Conservation (phyloP, 768 basidiomycete species). For the Pleurotus tuber-regium region DNA sequence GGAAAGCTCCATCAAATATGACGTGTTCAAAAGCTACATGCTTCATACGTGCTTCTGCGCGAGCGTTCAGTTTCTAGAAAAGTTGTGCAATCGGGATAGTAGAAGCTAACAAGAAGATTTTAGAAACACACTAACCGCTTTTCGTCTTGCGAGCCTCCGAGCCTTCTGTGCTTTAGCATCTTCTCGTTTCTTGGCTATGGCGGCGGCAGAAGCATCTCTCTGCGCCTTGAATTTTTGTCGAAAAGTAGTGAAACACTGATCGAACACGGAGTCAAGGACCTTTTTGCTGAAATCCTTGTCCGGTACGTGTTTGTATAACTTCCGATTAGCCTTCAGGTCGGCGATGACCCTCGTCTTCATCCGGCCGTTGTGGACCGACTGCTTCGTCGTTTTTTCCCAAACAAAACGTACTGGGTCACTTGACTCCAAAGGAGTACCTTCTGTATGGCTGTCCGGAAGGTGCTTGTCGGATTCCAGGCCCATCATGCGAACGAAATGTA, state of each 20-base stretch:
- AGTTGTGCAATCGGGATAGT: constrained; percentile 9
- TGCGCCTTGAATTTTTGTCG: constrained; percentile 67
- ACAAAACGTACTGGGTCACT: constrained; percentile 70
- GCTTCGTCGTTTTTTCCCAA: constrained; percentile 76
- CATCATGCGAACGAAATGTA: constrained; percentile 63
- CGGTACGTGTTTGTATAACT: constrained; percentile 59
- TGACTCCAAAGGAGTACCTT: constrained; percentile 43
- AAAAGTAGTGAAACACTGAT: constrained; percentile 68
- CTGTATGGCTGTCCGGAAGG: constrained; percentile 60
- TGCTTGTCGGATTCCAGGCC: constrained; percentile 50
- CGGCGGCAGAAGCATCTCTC: constrained; percentile 44
- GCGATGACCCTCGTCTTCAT: constrained; percentile 66
- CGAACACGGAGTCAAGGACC: constrained; percentile 58
- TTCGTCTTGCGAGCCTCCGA: constrained; percentile 58
- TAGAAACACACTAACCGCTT: constrained; percentile 45
- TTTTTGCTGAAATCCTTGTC: constrained; percentile 67
- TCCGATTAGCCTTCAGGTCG: constrained; percentile 56
- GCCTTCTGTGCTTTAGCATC: constrained; percentile 61
- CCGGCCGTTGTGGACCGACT: constrained; percentile 68
- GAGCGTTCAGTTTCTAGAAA: constrained; percentile 64
- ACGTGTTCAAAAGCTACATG: constrained; percentile 54
- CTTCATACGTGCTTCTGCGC: constrained; percentile 56
- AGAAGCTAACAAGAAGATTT: not conserved
- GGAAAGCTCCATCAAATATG: constrained; percentile 67
- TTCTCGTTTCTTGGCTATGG: constrained; percentile 48